Conservation (phyloP, 176 grass and related monocot genomes). For the Musa troglodytarum region DNA sequence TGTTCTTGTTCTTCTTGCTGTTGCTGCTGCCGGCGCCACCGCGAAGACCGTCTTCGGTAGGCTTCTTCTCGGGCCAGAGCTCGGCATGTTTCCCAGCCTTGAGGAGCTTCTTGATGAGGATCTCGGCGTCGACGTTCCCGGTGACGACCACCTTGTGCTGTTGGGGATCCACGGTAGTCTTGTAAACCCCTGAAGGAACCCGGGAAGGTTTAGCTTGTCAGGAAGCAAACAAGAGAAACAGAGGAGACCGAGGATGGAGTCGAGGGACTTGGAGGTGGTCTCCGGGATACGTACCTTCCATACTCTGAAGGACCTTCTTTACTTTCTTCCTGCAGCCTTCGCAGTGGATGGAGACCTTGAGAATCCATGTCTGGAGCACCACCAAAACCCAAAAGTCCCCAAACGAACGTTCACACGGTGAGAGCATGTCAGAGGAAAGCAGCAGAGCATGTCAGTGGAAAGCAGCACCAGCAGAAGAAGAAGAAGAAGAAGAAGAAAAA, state of each 20-base stretch:
- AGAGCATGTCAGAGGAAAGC: not conserved
- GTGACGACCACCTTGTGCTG: conserved; percentile 84
- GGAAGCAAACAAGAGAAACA: not conserved
- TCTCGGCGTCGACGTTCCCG: conserved; percentile 68
- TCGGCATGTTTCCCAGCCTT: conserved; percentile 93
- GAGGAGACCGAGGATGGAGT: not conserved
- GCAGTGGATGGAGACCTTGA: conserved; percentile 96
- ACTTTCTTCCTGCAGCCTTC: conserved; percentile 98
- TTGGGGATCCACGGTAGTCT: conserved; percentile 59
- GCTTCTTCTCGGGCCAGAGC: conserved; percentile 63
- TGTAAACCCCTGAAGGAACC: conserved; percentile 56
- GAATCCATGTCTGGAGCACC: conserved; percentile 38
- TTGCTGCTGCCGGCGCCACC: not conserved
- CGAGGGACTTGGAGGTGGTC: not conserved
- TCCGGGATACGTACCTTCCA: conserved; percentile 56
- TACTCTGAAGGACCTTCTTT: conserved; percentile 88
- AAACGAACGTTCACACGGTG: not conserved
- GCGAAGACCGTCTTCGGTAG: not conserved
- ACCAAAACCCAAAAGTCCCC: not conserved
- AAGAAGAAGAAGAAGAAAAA: too few species aligned
- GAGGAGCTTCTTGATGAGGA: conserved; percentile 75
- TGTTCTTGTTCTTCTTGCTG: conserved; percentile 52
- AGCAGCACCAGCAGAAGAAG: too few species aligned
- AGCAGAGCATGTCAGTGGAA: too few species aligned
- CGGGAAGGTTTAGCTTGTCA: not conserved